A percentile compares a stretch with the other conserved stretches of the same genome.
Evolutionary conservation across 257 asterid species (phyloP).

Genomic region (Nicotiana benthamiana): DNA sequence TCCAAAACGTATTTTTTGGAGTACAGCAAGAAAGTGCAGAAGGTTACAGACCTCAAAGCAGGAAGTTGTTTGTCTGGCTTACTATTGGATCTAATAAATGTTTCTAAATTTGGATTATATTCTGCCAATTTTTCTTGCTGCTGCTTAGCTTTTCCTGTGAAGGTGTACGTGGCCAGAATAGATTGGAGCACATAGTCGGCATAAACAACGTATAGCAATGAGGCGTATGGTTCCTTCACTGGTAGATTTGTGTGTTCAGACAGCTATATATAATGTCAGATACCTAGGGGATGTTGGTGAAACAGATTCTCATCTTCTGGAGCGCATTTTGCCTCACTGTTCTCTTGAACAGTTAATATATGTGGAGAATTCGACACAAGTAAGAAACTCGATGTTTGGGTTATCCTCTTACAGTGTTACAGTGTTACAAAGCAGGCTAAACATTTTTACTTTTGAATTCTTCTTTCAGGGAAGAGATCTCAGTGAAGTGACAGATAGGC

Average conservation of each 20-base stretch:
- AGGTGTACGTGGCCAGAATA: constrained; percentile 2
- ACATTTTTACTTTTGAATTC: background rate
- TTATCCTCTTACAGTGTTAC: background rate
- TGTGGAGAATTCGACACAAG: constrained; percentile 65
- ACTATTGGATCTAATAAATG: background rate
- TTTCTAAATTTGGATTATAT: background rate
- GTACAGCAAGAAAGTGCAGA: background rate
- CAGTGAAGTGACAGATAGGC: constrained; percentile 59
- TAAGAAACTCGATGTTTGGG: constrained; percentile 20
- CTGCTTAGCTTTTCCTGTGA: background rate
- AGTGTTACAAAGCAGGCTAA: background rate
- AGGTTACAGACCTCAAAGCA: background rate
- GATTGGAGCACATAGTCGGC: constrained; percentile 3
- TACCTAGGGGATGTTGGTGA: constrained; percentile 90
- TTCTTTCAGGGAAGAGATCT: constrained; percentile 73
- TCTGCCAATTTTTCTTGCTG: background rate
- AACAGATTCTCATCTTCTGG: constrained; percentile 62
- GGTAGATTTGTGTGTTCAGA: constrained; percentile 68
- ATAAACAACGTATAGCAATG: constrained; percentile 7
- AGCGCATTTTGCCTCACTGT: constrained; percentile 75
- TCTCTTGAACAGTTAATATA: constrained; percentile 60
- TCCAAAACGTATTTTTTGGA: background rate
- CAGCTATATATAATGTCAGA: constrained; percentile 62
- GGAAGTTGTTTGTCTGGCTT: background rate
- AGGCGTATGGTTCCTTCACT: constrained; percentile 47